Conservation (phyloP, 129 eudicot species). For the Deinandra increscens region DNA sequence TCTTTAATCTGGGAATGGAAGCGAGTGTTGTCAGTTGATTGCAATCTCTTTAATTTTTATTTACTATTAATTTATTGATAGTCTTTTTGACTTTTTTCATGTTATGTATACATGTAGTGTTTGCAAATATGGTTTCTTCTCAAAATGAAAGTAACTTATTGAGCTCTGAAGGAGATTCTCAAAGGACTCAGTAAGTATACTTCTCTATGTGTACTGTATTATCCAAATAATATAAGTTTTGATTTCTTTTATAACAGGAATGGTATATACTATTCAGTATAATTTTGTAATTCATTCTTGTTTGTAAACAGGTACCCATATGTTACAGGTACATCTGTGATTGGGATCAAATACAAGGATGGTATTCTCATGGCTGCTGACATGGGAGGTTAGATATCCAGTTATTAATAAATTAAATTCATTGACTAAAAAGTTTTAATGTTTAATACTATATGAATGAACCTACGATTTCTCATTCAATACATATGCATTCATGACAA, state of each 20-base stretch:
- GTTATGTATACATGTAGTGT: constrained; percentile 6
- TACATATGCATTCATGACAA: neutral
- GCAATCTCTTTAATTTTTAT: neutral
- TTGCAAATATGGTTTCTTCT: constrained; percentile 26
- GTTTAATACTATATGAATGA: neutral
- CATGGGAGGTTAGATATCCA: constrained; percentile 66
- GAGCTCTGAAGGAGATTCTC: constrained; percentile 47
- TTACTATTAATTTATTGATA: neutral
- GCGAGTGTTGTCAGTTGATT: neutral
- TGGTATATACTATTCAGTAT: neutral
- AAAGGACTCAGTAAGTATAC: constrained; percentile 55
- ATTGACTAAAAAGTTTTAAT: neutral
- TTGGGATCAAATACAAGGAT: constrained; percentile 81
- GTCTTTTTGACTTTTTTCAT: neutral
- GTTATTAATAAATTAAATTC: neutral
- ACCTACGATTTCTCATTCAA: neutral
- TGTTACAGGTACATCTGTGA: constrained; percentile 75
- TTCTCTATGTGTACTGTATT: neutral
- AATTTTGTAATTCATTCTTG: neutral
- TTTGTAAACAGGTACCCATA: constrained; percentile 52
- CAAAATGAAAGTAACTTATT: constrained; percentile 36
- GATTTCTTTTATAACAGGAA: neutral
- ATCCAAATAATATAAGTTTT: neutral
- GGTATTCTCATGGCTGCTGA: constrained; percentile 86
- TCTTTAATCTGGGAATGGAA: neutral